These are phyloP conservation scores for Cyberlindnera subsufficiens DNA, from an alignment of 805 yeast genomes.

Conservation along the genomic window DNA sequence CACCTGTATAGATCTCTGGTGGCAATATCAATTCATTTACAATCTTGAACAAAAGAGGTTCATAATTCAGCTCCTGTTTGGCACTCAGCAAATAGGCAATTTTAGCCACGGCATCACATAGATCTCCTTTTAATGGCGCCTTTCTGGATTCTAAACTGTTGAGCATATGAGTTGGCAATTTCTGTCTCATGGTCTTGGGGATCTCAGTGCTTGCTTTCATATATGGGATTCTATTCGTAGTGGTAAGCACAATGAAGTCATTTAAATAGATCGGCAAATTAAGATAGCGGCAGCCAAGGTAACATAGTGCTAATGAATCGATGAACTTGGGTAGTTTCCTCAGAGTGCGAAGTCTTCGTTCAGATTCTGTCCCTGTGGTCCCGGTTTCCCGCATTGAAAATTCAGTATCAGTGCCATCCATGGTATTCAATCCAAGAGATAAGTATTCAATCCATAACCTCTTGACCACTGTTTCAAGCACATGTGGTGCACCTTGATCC, in stretches of 20 bases:
- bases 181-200: slow-evolving; percentile 32
- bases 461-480: slow-evolving; percentile 30
- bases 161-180: slow-evolving; percentile 33
- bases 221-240: slow-evolving; percentile 44
- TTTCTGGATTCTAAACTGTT: slow-evolving; percentile 33
- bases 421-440: slow-evolving; percentile 1
- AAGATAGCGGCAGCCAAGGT: slow-evolving; percentile 2
- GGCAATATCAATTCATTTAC: slow-evolving; percentile 43
- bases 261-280: slow-evolving; percentile 2
- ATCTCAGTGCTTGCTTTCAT: slow-evolving; percentile 33
- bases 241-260: slow-evolving; percentile 28
- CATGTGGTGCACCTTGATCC: slow-evolving; percentile 24
- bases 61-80: slow-evolving; percentile 21
- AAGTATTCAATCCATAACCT: slow-evolving; percentile 30
- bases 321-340: not conserved
- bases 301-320: not conserved
- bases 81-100: not conserved
- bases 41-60: slow-evolving; percentile 36
- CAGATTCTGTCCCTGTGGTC: slow-evolving; percentile 5
- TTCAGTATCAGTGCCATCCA: slow-evolving; percentile 5
- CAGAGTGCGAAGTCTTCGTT: not conserved
- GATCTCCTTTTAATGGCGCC: slow-evolving; percentile 34
- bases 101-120: slow-evolving; percentile 26
- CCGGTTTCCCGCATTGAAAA: slow-evolving; percentile 4
- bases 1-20: slow-evolving; percentile 38